Evolutionary conservation across 1,284 basidiomycete genomes (phyloP).

Genomic region (Taiwanofungus camphoratus): DNA sequence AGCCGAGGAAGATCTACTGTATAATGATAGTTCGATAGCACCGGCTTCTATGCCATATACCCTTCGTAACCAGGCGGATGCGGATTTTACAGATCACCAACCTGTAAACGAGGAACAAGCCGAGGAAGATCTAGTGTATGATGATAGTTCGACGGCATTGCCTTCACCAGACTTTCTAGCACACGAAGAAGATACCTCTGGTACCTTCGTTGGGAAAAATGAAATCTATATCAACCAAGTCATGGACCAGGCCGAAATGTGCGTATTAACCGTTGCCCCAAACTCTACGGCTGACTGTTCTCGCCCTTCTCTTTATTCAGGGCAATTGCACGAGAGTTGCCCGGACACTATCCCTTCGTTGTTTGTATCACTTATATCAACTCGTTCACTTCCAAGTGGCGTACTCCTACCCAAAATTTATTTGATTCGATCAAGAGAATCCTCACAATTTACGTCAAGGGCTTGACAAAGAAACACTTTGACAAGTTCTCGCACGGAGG

Average conservation of each 20-base stretch:
- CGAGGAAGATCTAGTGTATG: not conserved
- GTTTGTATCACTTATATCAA: conserved; percentile 46
- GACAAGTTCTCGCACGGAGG: conserved; percentile 44
- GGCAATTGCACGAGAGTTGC: conserved; percentile 58
- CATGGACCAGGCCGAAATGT: conserved; percentile 42
- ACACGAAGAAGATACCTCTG: conserved; percentile 28
- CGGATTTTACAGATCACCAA: no score
- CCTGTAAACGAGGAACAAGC: no score
- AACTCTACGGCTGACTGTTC: no score
- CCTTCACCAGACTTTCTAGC: conserved; percentile 33
- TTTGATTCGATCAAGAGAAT: conserved; percentile 38
- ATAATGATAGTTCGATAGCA: not conserved
- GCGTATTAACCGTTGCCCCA: no score
- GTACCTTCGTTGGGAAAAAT: conserved; percentile 6
- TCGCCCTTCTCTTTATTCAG: conserved; percentile 39
- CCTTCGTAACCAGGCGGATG: no score
- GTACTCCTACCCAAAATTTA: conserved; percentile 37
- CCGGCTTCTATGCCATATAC: no score
- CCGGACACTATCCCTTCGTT: conserved; percentile 54
- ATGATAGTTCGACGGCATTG: not conserved
- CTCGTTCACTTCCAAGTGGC: conserved; percentile 42
- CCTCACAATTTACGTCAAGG: conserved; percentile 33
- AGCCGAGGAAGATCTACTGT: not conserved
- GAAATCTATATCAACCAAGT: conserved; percentile 56
- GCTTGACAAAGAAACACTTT: conserved; percentile 43